Evolutionary conservation across 306 rosid species (phyloP).

Genomic region (Lathyrus aphaca): DNA sequence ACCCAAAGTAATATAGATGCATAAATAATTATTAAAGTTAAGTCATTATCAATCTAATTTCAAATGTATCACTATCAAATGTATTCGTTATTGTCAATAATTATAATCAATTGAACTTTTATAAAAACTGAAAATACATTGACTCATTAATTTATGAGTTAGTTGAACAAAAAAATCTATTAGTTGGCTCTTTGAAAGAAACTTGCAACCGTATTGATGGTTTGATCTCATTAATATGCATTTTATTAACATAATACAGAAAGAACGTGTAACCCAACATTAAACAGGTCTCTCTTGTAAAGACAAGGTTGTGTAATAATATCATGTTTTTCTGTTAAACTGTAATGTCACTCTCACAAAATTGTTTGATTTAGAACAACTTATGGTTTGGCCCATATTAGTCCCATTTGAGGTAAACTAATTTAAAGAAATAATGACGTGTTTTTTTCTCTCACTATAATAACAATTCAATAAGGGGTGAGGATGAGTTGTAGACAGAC

Average conservation of each 20-base stretch:
- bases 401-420: conserved; percentile 18
- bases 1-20: too few species aligned
- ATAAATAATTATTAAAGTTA: not conserved
- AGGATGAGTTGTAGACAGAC: conserved; percentile 4
- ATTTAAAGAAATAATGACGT: not conserved
- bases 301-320: not conserved
- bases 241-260: too few species aligned
- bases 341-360: conserved; percentile 9
- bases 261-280: too few species aligned
- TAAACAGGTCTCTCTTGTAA: too few species aligned
- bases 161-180: not conserved
- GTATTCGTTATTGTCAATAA: not conserved
- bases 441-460: not conserved
- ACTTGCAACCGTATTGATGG: too few species aligned
- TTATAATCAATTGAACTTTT: not conserved
- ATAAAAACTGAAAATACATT: conserved; percentile 8
- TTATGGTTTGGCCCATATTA: not conserved
- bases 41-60: conserved; percentile 1
- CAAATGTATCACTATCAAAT: not conserved
- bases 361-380: conserved; percentile 27
- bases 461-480: conserved; percentile 12
- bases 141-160: conserved; percentile 1
- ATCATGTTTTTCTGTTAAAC: conserved; percentile 36
- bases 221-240: too few species aligned
- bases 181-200: too few species aligned